Base-by-base conservation (phyloP, 495 filamentous ascomycete genomes). In the Xylaria intraflava region DNA sequence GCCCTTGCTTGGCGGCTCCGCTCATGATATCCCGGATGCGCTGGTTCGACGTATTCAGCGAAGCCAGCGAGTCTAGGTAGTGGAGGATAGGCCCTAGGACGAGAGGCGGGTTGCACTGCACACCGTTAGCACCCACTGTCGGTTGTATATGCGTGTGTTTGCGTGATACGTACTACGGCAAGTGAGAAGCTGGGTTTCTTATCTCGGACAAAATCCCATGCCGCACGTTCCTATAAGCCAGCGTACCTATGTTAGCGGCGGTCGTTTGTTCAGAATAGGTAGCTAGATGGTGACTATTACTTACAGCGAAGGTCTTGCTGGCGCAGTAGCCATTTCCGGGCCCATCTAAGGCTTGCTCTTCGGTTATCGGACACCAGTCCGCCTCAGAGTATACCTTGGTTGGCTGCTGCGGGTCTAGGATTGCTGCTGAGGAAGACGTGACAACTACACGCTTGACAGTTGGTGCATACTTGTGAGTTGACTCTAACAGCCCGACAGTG, bases 161-260 rank as follows among this genome's bases (percentile, higher is more conserved):
- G n/a, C n/a, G n/a, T n/a, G n/a, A n/a, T 45, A 29, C 23, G 24
- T 24, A 91, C 77, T 0, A 86, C 88, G 8, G 76, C 69, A 44
- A 93, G 57, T 23, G 79, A 74, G 60, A 93, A 93, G 60, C 81
- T 83, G 0, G 86, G 87, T 67, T 89, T 87, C 67, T 89, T 84
- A 41, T 84, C 82, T 67, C 87, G 81, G 3, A 90, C 70, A 62
- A 90, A 90, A 7, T 90, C 81, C 88, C 88, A 93, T 0, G 88
- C 88, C 2, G 88, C 87, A n/a, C 45, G 45, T 47, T 47, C 45
- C 45, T 47, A n/a, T n/a, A n/a, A n/a, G n/a, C n/a, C n/a, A n/a
- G n/a, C n/a, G n/a, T n/a, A n/a, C n/a, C n/a, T n/a, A n/a, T n/a
- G n/a, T n/a, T n/a, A n/a, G n/a, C n/a, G n/a, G n/a, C n/a, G n/a